Evolutionary conservation across 306 rosid species (phyloP).

Genomic region (Trifolium subterraneum): DNA sequence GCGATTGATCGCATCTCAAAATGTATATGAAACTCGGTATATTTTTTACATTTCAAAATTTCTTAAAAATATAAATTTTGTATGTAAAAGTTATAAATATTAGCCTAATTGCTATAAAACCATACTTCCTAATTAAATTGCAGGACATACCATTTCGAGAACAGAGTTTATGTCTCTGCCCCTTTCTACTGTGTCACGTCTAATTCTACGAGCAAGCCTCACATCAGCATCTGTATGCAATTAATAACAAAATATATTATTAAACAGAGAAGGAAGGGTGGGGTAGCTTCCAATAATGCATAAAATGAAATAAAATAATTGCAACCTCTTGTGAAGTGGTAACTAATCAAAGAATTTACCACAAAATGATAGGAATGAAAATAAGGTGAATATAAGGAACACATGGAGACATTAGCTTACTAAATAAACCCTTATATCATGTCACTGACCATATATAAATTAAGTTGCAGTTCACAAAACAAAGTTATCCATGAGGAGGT

Average conservation of each 20-base stretch:
- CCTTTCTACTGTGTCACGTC: constrained; percentile 97
- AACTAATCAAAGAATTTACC: constrained; percentile 37
- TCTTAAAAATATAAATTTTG: constrained; percentile 15
- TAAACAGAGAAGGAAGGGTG: constrained; percentile 12
- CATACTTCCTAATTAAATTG: constrained; percentile 18
- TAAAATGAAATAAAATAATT: constrained; percentile 17
- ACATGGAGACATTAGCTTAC: constrained; percentile 2
- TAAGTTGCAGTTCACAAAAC: constrained; percentile 18
- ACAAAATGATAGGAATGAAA: constrained; percentile 11
- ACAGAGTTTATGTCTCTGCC: constrained; percentile 95
- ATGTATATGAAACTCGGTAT: constrained; percentile 12
- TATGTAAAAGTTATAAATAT: constrained; percentile 7
- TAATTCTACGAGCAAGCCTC: constrained; percentile 98
- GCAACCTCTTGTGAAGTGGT: constrained; percentile 15
- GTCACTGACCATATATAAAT: constrained; percentile 13
- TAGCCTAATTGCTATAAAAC: constrained; percentile 5
- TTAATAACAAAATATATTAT: constrained; percentile 38
- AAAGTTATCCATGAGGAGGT: not conserved
- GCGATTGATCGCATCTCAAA: constrained; percentile 22
- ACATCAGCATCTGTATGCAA: constrained; percentile 89
- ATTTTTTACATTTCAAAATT: constrained; percentile 3
- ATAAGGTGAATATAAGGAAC: not conserved
- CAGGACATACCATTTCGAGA: constrained; percentile 77
- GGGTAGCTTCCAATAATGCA: constrained; percentile 22
- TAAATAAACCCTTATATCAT: constrained; percentile 2